Conservation (phyloP, 2,329 filamentous ascomycete genomes). For the Monosporascus sp. region DNA sequence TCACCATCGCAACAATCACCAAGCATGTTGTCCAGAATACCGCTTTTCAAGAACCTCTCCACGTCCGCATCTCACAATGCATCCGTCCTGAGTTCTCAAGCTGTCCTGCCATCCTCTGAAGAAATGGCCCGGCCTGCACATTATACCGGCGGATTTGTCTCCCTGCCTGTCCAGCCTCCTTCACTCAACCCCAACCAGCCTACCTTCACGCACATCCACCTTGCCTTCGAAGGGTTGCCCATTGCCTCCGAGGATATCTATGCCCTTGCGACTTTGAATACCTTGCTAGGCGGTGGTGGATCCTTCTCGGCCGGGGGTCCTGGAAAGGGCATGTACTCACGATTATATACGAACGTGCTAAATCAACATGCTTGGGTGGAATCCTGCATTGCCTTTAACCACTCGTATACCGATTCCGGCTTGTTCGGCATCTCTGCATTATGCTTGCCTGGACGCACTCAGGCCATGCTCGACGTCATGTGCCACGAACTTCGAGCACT, state of each 20-base stretch:
- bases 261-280: slow-evolving; percentile 90
- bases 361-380: slow-evolving; percentile 99
- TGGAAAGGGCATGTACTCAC: slow-evolving; percentile 98
- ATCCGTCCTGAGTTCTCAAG: slow-evolving; percentile 44
- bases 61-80: slow-evolving; percentile 63
- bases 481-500: slow-evolving; percentile 81
- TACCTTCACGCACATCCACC: slow-evolving; percentile 84
- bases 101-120: slow-evolving; percentile 37
- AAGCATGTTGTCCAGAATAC: slow-evolving; percentile 72
- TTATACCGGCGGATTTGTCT: slow-evolving; percentile 92
- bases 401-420: slow-evolving; percentile 92
- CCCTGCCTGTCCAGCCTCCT: slow-evolving; percentile 73
- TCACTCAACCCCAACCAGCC: slow-evolving; percentile 72
- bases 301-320: slow-evolving; percentile 96
- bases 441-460: slow-evolving; percentile 73
- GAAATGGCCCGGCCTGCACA: slow-evolving; percentile 63
- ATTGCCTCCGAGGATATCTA: slow-evolving; percentile 92
- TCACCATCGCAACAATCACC: slow-evolving; percentile 46
- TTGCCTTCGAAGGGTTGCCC: slow-evolving; percentile 91
- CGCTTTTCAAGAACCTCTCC: slow-evolving; percentile 85
- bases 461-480: slow-evolving; percentile 89
- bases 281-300: slow-evolving; percentile 88
- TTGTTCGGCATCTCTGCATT: slow-evolving; percentile 90
- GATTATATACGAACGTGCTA: slow-evolving; percentile 93
- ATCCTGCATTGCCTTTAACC: slow-evolving; percentile 92